phyloP scores from a whole-genome alignment of 129 eudicot genomes.

The Chrysanthemum seticuspe region DNA sequence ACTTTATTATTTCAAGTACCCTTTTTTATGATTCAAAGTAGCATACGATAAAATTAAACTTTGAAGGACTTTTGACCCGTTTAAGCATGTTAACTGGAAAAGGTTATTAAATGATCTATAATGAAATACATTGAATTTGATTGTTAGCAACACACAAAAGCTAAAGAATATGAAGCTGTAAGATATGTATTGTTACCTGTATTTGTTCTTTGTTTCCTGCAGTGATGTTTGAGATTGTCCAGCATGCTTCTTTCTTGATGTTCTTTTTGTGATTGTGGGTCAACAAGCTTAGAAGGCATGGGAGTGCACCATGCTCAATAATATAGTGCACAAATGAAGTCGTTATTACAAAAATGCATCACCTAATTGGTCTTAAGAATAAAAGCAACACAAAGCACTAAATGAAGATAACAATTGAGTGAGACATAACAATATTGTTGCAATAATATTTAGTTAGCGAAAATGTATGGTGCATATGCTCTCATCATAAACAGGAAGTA shows the following conservation, averaged over 20 bases:
- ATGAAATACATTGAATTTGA: neutral
- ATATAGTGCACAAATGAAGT: slow-evolving; percentile 46
- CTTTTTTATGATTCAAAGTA: no score
- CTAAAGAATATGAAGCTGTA: slow-evolving; percentile 1
- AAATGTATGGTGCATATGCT: no score
- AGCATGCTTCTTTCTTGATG: slow-evolving; percentile 95
- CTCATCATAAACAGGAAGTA: no score
- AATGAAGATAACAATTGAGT: slow-evolving; percentile 9
- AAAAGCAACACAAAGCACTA: neutral
- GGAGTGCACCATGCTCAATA: slow-evolving; percentile 83
- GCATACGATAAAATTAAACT: no score
- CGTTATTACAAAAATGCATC: slow-evolving; percentile 6
- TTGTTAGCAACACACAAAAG: neutral
- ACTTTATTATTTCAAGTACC: no score
- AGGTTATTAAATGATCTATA: neutral
- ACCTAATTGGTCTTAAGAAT: neutral
- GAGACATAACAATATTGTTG: neutral
- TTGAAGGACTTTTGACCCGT: no score
- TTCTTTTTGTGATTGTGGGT: slow-evolving; percentile 89
- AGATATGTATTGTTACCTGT: slow-evolving; percentile 45
- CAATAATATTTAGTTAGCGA: neutral
- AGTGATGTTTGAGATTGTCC: slow-evolving; percentile 95
- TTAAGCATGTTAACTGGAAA: neutral
- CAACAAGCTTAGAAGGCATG: slow-evolving; percentile 71
- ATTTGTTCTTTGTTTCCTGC: slow-evolving; percentile 94